Evolutionary conservation across 176 grass and related monocot species (phyloP), one percentile per base, ranked within the genome.

Genomic region (Triticum urartu): DNA sequence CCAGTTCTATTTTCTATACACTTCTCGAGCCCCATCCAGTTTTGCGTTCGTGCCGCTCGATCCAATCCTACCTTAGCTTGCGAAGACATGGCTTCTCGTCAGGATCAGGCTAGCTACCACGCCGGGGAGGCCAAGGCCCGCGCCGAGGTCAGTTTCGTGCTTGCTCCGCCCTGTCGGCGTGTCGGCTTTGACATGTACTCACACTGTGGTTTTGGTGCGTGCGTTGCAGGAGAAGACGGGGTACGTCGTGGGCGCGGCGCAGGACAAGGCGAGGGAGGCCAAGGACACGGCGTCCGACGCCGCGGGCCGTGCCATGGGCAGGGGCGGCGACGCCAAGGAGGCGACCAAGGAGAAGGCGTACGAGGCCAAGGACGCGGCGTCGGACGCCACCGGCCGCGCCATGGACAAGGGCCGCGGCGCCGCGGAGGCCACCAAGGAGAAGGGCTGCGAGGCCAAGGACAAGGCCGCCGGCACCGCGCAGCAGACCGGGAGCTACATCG

Each of bases 111-210:
- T 13, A 86, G 45, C 88, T 95, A 85, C 91, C 71, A 11, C 32
- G 89, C 91, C 66, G 89, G 89, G 2, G 93, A 95, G 86, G 86
- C 87, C 93, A 93, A 89, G 88, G 93, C 79, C 76, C 87, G 71
- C 3, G 74, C 87, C 71, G 85, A 95, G 91, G 92, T 91, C 24
- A 59, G 73, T 15, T 18, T 50, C 81, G 3, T 30, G 50, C n/a
- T 9, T 20, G 24, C 18, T 15, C 22, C 11, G 11, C 25, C 45
- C 11, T 22, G 8, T 48, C 38, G 50, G 4, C 9, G 2, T 11
- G 11, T 6, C 13, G 3, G 3, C 6, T 30, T 5, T 28, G 22
- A 25, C 25, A 11, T 1, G 5, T 0, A 18, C 22, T 61, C 6
- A 81, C 47, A 5, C 6, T 64, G 56, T 4, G 38, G 38, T 66